Base-by-base conservation (phyloP, 768 basidiomycete species). In the Kwoniella dejecticola region DNA sequence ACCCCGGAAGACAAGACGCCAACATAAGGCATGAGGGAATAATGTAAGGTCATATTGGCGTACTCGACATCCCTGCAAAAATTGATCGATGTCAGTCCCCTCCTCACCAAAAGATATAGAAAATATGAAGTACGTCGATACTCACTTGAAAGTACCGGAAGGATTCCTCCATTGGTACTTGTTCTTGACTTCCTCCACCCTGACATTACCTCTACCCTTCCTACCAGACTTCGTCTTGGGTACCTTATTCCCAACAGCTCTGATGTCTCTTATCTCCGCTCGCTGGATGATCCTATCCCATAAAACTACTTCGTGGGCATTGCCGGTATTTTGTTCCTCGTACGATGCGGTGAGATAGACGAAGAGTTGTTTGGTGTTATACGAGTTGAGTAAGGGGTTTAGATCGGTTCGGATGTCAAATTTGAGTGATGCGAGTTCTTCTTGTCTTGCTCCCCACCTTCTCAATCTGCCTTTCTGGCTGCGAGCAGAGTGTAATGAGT, bases 11-110 rank as follows among this genome's bases (percentile, higher is more conserved):
- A 66, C 27, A 75, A 48, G 31, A 67, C 17, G 0, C 74, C 74
- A 13, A 75, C 74, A 52, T 75, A 75, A 0, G 74, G 74, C 74
- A 75, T 75, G n/a, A 75, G 64, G 4, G 71, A 68, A 57, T 75
- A 75, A 50, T 69, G 63, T 6, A 75, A 57, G 3, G 74, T 75
- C 30, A 75, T 33, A 49, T 75, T 75, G 29, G 71, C 74, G 12
- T 60, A 53, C 12, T 53, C 53, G 38, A 75, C 52, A 33, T 69
- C 52, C 46, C 74, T 75, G 30, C 7, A 36, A 36, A 36, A 36
- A 36, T 36, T 36, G 15, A 15, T 36, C 15, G 7, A 36, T 7
- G 7, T 55, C 38, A 55, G 36, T 42, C 11, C 15, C 12, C 13
- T 24, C 36, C 21, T 54, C 30, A n/a, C 11, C 46, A 8, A 38